These are phyloP conservation scores for Fusarium sp. DNA, from an alignment of 2,329 filamentous ascomycete species.

Conservation along the genomic window DNA sequence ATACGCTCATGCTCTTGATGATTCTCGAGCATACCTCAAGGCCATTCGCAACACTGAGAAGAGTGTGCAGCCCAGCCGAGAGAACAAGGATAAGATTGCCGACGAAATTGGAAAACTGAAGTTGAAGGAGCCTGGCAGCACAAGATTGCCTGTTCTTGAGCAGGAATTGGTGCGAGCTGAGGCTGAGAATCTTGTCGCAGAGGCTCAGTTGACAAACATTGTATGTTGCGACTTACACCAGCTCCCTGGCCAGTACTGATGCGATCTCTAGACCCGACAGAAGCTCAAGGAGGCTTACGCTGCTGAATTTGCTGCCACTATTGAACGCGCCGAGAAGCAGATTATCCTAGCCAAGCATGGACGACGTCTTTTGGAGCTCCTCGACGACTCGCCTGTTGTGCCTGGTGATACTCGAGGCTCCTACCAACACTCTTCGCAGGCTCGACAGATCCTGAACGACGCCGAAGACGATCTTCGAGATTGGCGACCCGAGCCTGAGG, in stretches of 20 bases:
- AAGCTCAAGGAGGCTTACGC: conserved; percentile 97
- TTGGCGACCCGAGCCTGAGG: conserved; percentile 68
- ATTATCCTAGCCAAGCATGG: conserved; percentile 93
- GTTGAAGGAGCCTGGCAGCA: conserved; percentile 88
- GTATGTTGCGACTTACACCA: conserved; percentile 62
- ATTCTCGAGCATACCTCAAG: conserved; percentile 85
- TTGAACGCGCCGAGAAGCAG: conserved; percentile 97
- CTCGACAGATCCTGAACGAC: conserved; percentile 88
- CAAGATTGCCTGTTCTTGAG: conserved; percentile 85
- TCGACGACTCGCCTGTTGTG: conserved; percentile 90
- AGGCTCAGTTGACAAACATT: conserved; percentile 95
- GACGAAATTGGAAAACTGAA: conserved; percentile 95
- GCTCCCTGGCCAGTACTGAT: conserved; percentile 17
- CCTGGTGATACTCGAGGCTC: conserved; percentile 81
- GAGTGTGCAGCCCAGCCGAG: conserved; percentile 91
- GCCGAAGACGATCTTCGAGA: conserved; percentile 87
- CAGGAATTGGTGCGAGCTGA: conserved; percentile 97
- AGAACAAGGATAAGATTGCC: conserved; percentile 85
- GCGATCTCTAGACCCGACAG: conserved; percentile 79
- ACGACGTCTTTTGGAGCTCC: conserved; percentile 81
- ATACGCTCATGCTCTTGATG: conserved; percentile 88
- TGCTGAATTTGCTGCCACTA: conserved; percentile 86
- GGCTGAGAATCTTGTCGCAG: conserved; percentile 94
- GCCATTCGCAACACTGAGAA: conserved; percentile 94
- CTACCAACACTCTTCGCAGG: conserved; percentile 74